Conservation (phyloP, 768 basidiomycete genomes). For the Lentinus brumalis region DNA sequence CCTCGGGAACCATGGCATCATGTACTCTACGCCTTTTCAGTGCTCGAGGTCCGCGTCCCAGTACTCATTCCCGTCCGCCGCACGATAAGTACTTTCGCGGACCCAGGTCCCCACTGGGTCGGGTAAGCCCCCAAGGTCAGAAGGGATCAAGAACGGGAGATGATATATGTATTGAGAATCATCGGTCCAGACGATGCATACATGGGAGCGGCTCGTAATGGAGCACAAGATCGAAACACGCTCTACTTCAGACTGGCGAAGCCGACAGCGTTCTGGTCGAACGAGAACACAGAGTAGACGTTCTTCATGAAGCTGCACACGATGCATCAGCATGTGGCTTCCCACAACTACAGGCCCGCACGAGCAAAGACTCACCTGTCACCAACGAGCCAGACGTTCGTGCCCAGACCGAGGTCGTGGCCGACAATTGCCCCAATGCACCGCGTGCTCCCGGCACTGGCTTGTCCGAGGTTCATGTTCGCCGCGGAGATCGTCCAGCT, state of each 20-base stretch:
- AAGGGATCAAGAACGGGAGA: too few species aligned
- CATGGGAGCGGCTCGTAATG: not conserved
- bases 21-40: too few species aligned
- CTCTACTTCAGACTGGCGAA: conserved; percentile 6
- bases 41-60: too few species aligned
- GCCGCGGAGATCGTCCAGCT: conserved; percentile 33
- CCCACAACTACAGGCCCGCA: not conserved
- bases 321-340: not conserved
- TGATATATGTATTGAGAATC: too few species aligned
- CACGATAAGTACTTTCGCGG: too few species aligned
- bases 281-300: conserved; percentile 12
- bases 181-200: too few species aligned
- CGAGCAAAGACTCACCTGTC: conserved; percentile 21
- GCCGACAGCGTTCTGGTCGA: conserved; percentile 8
- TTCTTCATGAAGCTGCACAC: conserved; percentile 14
- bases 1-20: too few species aligned
- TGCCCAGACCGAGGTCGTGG: conserved; percentile 31
- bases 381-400: conserved; percentile 33
- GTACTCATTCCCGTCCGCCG: too few species aligned
- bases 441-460: conserved; percentile 14
- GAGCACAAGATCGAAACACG: not conserved
- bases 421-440: conserved; percentile 34
- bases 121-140: too few species aligned
- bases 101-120: too few species aligned
- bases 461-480: conserved; percentile 29